A percentile compares a stretch with the other conserved stretches of the same genome.
These are phyloP conservation scores for Boletus reticulatus DNA, from an alignment of 768 basidiomycete genomes.

Conservation along the genomic window DNA sequence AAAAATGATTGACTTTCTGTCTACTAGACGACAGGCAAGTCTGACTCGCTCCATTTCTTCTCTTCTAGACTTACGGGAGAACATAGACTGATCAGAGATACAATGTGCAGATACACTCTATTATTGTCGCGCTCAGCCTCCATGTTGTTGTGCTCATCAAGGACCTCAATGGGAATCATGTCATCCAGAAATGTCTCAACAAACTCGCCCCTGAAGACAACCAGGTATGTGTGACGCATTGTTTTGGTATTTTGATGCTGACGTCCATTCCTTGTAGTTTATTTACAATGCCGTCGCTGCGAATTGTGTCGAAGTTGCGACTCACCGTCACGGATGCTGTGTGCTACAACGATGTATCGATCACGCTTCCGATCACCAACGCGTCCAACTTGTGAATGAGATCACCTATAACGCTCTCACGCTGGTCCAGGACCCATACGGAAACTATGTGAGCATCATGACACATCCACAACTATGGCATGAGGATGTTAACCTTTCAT, in stretches of 20 bases:
- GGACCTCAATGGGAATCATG: slow-evolving; percentile 95
- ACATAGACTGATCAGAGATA: slow-evolving; percentile 77
- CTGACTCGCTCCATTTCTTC: slow-evolving; percentile 29
- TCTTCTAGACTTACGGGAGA: slow-evolving; percentile 53
- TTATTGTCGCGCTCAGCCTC: slow-evolving; percentile 93
- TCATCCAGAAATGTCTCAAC: slow-evolving; percentile 99
- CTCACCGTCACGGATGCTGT: slow-evolving; percentile 97
- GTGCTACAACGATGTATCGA: slow-evolving; percentile 98
- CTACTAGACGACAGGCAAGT: slow-evolving; percentile 89
- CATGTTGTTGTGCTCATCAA: slow-evolving; percentile 99
- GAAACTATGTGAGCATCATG: slow-evolving; percentile 69
- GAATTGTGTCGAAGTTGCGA: slow-evolving; percentile 98
- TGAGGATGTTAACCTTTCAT: background rate
- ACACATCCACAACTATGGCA: background rate
- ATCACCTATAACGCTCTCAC: slow-evolving; percentile 98
- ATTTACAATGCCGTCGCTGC: slow-evolving; percentile 99
- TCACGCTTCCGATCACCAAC: slow-evolving; percentile 94
- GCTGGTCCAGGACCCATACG: slow-evolving; percentile 95
- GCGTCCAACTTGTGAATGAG: slow-evolving; percentile 95
- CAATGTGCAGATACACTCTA: slow-evolving; percentile 91
- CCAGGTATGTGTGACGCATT: slow-evolving; percentile 53
- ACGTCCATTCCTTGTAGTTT: slow-evolving; percentile 52
- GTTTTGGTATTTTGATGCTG: background rate
- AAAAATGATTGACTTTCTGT: slow-evolving; percentile 99
- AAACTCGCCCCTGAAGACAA: slow-evolving; percentile 98